phyloP scores from a whole-genome alignment of 345 rosid genomes.

The Schrenkiella parvula region DNA sequence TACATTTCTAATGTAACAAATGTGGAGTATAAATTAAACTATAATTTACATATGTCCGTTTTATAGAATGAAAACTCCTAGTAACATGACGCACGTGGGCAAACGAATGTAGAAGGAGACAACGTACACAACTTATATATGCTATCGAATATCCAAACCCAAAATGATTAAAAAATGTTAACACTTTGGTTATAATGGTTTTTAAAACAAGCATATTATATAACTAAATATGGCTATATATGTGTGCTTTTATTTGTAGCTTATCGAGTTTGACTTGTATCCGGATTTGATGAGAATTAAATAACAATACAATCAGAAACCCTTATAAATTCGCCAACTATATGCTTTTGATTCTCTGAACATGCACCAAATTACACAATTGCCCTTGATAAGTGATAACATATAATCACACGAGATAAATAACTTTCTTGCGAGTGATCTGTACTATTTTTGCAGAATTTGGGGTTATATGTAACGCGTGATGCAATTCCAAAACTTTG shows the following conservation, averaged over 20 bases:
- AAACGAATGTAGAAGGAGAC: constrained; percentile 6
- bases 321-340: background rate
- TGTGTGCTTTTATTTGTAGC: background rate
- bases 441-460: background rate
- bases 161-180: background rate
- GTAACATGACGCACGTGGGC: constrained; percentile 27
- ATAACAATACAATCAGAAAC: background rate
- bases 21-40: background rate
- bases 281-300: background rate
- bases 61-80: background rate
- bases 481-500: background rate
- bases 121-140: background rate
- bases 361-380: background rate
- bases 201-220: background rate
- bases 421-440: background rate
- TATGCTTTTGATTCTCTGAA: background rate
- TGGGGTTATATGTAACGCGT: background rate
- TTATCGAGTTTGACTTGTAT: constrained; percentile 2
- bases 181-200: background rate
- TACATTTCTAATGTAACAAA: background rate
- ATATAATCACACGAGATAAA: constrained; percentile 9
- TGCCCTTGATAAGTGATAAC: background rate
- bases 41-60: background rate
- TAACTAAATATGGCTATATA: background rate
- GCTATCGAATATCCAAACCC: background rate